phyloP scores from a whole-genome alignment of 2,329 filamentous ascomycete genomes.

The Aspergillus fijiensis region DNA sequence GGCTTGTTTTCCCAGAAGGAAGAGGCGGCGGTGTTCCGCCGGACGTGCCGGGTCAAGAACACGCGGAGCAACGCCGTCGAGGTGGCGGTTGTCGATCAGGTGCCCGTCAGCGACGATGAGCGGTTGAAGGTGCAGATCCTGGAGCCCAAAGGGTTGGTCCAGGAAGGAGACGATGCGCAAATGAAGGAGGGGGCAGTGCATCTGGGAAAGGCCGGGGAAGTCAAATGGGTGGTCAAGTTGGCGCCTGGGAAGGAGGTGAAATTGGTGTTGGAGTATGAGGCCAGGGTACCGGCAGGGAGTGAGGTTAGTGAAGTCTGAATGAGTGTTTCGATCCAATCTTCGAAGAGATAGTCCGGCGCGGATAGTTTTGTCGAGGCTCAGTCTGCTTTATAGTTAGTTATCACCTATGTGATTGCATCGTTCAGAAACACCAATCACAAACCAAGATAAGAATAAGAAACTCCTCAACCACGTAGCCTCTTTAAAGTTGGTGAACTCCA shows the following conservation, averaged over 20 bases:
- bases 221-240: constrained; percentile 59
- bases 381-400: neutral
- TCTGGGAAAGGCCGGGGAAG: constrained; percentile 58
- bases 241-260: constrained; percentile 59
- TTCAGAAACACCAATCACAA: neutral
- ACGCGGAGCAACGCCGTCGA: constrained; percentile 29
- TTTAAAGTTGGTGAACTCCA: too few species aligned
- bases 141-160: constrained; percentile 28
- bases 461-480: too few species aligned
- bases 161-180: constrained; percentile 27
- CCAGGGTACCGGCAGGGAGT: constrained; percentile 50
- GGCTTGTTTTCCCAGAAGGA: constrained; percentile 33
- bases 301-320: constrained; percentile 13
- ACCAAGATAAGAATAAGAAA: neutral
- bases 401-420: neutral
- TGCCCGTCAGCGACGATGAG: constrained; percentile 35
- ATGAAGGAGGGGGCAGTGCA: constrained; percentile 49
- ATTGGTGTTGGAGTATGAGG: constrained; percentile 62
- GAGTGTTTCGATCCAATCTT: too few species aligned
- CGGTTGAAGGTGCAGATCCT: constrained; percentile 30
- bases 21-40: constrained; percentile 31
- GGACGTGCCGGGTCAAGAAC: constrained; percentile 32
- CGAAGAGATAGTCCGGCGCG: neutral
- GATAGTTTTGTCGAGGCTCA: neutral
- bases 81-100: constrained; percentile 33